Evolutionary conservation across 306 rosid species (phyloP), one percentile per base, ranked within the genome.

Genomic region (Rosa lucieae): DNA sequence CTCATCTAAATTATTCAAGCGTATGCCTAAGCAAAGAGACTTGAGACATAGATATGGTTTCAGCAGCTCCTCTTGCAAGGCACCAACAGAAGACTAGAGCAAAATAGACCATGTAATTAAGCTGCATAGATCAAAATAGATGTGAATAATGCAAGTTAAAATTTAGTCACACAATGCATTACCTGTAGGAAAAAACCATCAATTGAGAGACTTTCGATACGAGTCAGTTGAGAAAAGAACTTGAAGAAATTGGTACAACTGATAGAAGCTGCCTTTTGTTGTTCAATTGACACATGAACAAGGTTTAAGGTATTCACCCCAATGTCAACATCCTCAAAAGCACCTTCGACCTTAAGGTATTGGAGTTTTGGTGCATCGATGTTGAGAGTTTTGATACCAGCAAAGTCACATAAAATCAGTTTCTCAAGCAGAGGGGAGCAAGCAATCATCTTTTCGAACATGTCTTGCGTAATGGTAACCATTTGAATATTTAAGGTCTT

Each of bases 141-240:
- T 53, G 18, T 12, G 21, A 18, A 70, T 47, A 49, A 49, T 12
- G 53, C 17, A 26, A 26, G 29, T 26, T 26, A 26, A 26, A 26
- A 26, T 26, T 26, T 1, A 21, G 35, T 62, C 15, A 62, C 3
- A 10, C 43, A 65, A 8, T 65, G 39, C 75, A 71, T 47, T 85
- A 89, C 93, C 93, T 85, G 84, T n/a, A 85, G 66, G 80, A 85
- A 87, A 47, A 83, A 81, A 72, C 84, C 78, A 51, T 82, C 86
- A 58, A 87, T 32, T 81, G 82, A 88, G 49, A 89, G 83, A 86
- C 81, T 87, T 76, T 70, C 79, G 14, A 85, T 37, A 21, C 52
- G 75, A 56, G 84, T 89, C 20, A 89, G 85, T n/a, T 56, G 26
- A 78, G 73, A 78, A 80, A 87, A 87, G 82, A 87, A 87, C 5